Percentiles rank a stretch among this genome's conserved stretches.
phyloP scores from a whole-genome alignment of 164 flowering plant genomes.

The Echeveria elegans region DNA sequence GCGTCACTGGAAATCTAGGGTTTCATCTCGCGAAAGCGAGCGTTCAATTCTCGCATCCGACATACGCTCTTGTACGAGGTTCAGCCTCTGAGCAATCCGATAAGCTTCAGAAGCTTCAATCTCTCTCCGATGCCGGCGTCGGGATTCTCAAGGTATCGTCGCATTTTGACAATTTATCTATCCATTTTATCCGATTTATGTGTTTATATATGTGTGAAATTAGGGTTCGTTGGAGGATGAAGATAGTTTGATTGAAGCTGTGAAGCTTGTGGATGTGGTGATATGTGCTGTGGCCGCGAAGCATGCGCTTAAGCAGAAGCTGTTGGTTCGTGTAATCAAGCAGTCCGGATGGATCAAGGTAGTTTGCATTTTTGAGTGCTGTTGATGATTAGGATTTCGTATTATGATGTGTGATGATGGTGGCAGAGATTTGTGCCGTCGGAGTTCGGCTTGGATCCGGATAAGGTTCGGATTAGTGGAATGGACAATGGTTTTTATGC shows the following conservation, averaged over 20 bases:
- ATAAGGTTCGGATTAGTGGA: constrained; percentile 35
- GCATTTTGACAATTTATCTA: not conserved
- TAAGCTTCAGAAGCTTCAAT: constrained; percentile 30
- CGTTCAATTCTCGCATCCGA: constrained; percentile 40
- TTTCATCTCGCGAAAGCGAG: constrained; percentile 45
- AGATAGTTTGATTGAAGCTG: constrained; percentile 37
- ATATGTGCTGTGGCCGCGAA: constrained; percentile 54
- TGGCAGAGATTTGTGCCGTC: constrained; percentile 82
- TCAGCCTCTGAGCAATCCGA: constrained; percentile 33
- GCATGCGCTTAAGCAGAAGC: constrained; percentile 54
- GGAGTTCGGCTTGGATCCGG: constrained; percentile 81
- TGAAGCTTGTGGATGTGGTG: constrained; percentile 69
- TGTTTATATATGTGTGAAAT: not conserved
- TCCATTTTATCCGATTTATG: not conserved
- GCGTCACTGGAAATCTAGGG: constrained; percentile 73
- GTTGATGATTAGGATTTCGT: not conserved
- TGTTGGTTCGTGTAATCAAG: constrained; percentile 47
- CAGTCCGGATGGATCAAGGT: constrained; percentile 64
- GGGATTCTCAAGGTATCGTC: constrained; percentile 35
- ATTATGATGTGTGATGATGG: constrained; percentile 1
- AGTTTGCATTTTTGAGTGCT: not conserved
- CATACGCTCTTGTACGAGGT: constrained; percentile 50
- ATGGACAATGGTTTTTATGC: constrained; percentile 47
- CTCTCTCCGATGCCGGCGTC: constrained; percentile 45
- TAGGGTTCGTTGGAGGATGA: constrained; percentile 71